Base-by-base conservation (phyloP, 345 rosid genomes). In the Cardamine resedifolia region DNA sequence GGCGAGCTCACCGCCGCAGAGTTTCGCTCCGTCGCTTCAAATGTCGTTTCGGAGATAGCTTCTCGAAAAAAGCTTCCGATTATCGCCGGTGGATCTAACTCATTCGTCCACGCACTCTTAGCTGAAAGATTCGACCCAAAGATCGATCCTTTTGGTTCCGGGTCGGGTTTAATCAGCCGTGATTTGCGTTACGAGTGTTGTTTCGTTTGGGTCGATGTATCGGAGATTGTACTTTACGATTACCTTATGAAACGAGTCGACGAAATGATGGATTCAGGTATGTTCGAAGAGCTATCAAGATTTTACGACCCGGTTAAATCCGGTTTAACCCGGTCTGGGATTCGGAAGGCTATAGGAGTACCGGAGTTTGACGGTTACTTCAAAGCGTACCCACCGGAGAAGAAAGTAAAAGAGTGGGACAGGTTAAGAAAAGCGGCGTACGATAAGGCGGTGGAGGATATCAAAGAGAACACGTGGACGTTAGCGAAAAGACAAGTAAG, bases 21-120 rank as follows among this genome's bases (percentile, higher is more conserved):
- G 30, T 95, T 80, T 68, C 96, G 99, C n/a, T 16, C 78, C 21
- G 58, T 66, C 14, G 98, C 83, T 2, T 81, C 83, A 2, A 27
- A 64, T 10, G 71, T 79, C 0, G 59, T 92, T 34, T 51, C 82
- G 18, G 83, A 75, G 28, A 78, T 95, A 23, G 21, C 51, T 8
- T 81, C 83, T 10, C 76, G 92, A 1, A 41, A 66, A 38, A 83
- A 63, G 39, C 66, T 85, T 9, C 99, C 98, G 43, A 68, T 95
- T 2, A 61, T 95, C 9, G 98, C 84, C 11, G 99, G 99, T 19
- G 98, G 99, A 61, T 95, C 99, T 33, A 95, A 92, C 84, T 84
- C 99, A 8, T 81, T 90, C 51, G 64, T 92, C 3, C 88, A 92
- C 73, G 92, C 96, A 2, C 85, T 90, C 5, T 74, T 95, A 5